These are phyloP conservation scores for Puccinia triticina DNA, from an alignment of 1,284 basidiomycete species.

Conservation along the genomic window DNA sequence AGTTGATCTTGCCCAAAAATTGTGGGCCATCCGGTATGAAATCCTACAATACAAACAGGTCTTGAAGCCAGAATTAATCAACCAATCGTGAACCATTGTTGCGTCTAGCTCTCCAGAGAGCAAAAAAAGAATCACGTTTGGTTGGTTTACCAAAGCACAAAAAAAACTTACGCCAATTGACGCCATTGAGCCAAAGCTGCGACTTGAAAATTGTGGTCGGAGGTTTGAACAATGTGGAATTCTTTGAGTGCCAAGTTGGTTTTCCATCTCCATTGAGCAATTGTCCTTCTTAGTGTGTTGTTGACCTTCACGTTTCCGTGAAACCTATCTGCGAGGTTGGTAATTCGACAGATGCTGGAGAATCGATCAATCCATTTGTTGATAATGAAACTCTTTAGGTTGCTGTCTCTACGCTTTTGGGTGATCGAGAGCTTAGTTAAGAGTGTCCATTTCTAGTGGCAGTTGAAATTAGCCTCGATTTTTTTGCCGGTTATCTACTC, in stretches of 20 bases:
- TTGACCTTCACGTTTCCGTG: constrained; percentile 1
- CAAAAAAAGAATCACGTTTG: background rate
- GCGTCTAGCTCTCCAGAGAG: background rate
- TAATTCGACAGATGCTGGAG: constrained; percentile 12
- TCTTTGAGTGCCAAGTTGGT: constrained; percentile 22
- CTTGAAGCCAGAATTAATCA: constrained; percentile 39
- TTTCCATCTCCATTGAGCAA: constrained; percentile 31
- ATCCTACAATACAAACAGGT: constrained; percentile 30
- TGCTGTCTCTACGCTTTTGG: background rate
- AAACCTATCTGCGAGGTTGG: background rate
- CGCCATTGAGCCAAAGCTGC: constrained; percentile 13
- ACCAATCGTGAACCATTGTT: constrained; percentile 9
- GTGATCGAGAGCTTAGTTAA: background rate
- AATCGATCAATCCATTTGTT: constrained; percentile 17
- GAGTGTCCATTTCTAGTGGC: constrained; percentile 25
- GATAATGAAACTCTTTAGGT: background rate
- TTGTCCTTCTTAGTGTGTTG: background rate
- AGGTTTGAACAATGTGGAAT: background rate
- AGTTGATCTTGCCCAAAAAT: constrained; percentile 17
- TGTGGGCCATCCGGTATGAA: constrained; percentile 6
- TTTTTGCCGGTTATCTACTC: background rate
- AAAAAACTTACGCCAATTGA: constrained; percentile 34
- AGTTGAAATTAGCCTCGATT: background rate
- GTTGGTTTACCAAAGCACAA: background rate
- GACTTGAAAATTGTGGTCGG: background rate